Percentiles rank a stretch among this genome's conserved stretches.
These are phyloP conservation scores for Solanum hybrid DNA, from an alignment of 305 asterid species.

Conservation along the genomic window DNA sequence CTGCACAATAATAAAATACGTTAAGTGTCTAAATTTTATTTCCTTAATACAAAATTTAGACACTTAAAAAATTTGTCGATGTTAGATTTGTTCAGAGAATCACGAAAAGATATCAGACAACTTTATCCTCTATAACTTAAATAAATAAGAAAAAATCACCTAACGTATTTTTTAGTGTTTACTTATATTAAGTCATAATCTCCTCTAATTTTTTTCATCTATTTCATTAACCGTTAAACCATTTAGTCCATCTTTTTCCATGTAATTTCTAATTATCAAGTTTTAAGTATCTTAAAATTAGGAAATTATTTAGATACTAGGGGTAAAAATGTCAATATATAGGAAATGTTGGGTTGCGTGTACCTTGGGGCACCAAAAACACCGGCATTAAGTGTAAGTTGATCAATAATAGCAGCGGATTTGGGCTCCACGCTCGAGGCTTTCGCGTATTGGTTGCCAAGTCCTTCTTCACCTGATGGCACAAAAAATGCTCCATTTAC, in stretches of 20 bases:
- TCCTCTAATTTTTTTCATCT: neutral
- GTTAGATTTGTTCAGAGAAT: neutral
- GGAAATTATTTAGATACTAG: neutral
- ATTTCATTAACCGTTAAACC: neutral
- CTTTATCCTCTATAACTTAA: neutral
- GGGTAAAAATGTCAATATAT: neutral
- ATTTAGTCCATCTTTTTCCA: neutral
- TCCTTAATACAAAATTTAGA: neutral
- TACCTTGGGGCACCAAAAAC: conserved; percentile 62
- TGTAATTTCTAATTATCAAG: neutral
- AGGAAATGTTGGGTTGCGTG: neutral
- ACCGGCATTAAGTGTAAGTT: conserved; percentile 66
- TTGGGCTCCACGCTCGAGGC: conserved; percentile 68
- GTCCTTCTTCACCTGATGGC: conserved; percentile 69
- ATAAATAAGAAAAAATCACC: neutral
- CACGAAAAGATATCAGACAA: neutral
- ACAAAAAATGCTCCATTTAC: conserved; percentile 85
- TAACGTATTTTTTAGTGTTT: neutral
- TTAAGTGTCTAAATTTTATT: neutral
- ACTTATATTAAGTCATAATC: neutral
- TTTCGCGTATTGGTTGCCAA: conserved; percentile 51
- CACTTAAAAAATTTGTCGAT: no score
- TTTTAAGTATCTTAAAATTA: neutral
- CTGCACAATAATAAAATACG: neutral
- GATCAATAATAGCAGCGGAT: conserved; percentile 46